These are phyloP conservation scores for Pseudomassariella vexata DNA, from an alignment of 2,329 filamentous ascomycete genomes.

Conservation along the genomic window DNA sequence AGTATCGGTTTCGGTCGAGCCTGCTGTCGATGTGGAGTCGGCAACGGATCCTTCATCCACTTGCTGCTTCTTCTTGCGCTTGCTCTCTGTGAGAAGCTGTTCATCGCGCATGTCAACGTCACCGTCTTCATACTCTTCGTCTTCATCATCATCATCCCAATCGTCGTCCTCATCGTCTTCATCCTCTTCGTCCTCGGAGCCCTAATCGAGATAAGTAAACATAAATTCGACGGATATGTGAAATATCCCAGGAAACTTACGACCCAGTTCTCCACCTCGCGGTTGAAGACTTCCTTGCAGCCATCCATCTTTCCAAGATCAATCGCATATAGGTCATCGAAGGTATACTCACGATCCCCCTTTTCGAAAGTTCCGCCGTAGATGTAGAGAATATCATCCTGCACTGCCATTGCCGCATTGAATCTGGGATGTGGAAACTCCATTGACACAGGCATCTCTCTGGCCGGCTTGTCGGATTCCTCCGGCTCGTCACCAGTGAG, in stretches of 20 bases:
- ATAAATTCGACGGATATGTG: slow-evolving; percentile 20
- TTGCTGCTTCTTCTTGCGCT: slow-evolving; percentile 51
- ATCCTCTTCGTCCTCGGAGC: slow-evolving; percentile 43
- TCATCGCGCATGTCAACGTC: slow-evolving; percentile 45
- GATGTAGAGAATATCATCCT: slow-evolving; percentile 88
- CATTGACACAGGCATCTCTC: slow-evolving; percentile 62
- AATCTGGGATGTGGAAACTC: slow-evolving; percentile 88
- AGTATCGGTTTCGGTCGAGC: slow-evolving; percentile 36
- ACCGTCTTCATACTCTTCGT: slow-evolving; percentile 39
- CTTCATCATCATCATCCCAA: slow-evolving; percentile 47
- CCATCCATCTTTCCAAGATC: slow-evolving; percentile 94
- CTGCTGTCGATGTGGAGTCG: slow-evolving; percentile 29
- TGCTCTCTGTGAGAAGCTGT: slow-evolving; percentile 42
- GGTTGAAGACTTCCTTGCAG: slow-evolving; percentile 82
- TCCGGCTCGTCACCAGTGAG: slow-evolving; percentile 45
- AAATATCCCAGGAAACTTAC: too few species aligned
- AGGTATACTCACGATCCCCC: slow-evolving; percentile 89
- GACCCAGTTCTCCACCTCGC: slow-evolving; percentile 79
- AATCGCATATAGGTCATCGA: slow-evolving; percentile 89
- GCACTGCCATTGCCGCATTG: slow-evolving; percentile 84
- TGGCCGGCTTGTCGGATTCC: slow-evolving; percentile 50
- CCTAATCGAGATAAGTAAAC: slow-evolving; percentile 39
- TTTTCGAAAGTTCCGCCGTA: slow-evolving; percentile 96
- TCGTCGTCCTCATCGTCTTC: slow-evolving; percentile 57
- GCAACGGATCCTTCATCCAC: slow-evolving; percentile 33